These are phyloP conservation scores for Ligustrum vulgare DNA, from an alignment of 257 asterid species.

Conservation along the genomic window DNA sequence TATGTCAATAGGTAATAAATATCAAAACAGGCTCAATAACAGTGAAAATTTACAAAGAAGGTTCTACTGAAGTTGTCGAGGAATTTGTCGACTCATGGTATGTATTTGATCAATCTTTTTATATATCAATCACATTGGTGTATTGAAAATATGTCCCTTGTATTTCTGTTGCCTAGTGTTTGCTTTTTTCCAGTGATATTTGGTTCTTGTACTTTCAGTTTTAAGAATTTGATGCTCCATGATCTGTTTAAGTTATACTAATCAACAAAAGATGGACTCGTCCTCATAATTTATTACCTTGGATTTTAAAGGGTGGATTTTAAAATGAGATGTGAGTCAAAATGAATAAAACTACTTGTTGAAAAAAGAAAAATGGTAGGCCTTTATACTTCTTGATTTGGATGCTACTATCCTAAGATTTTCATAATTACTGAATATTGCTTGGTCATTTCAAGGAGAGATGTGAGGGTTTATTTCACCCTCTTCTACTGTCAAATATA, in stretches of 20 bases:
- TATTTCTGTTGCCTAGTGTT: not conserved
- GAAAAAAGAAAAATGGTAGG: too few relatives aligned
- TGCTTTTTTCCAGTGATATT: not conserved
- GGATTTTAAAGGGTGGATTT: not conserved
- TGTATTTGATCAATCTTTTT: slow-evolving; percentile 19
- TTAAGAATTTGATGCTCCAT: not conserved
- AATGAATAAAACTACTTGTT: not conserved
- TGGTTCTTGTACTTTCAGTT: not conserved
- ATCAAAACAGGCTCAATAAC: slow-evolving; percentile 82
- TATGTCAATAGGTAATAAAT: slow-evolving; percentile 53
- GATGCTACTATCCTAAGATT: not conserved
- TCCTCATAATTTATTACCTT: not conserved
- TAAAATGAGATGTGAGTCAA: not conserved
- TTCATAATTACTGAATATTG: not conserved
- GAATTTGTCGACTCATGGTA: slow-evolving; percentile 75
- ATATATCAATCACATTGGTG: slow-evolving; percentile 3
- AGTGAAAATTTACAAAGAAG: slow-evolving; percentile 85
- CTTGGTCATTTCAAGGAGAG: not conserved
- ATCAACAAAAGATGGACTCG: slow-evolving; percentile 1
- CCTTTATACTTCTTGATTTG: not conserved
- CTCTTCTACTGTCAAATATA: not conserved
- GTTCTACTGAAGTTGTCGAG: slow-evolving; percentile 77
- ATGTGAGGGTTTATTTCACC: not conserved
- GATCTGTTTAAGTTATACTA: slow-evolving; percentile 3
- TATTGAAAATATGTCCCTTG: slow-evolving; percentile 1